Percentiles rank a stretch among this genome's conserved stretches.
These are phyloP conservation scores for Candida sp. DNA, from an alignment of 1,139 yeast species.

Conservation along the genomic window DNA sequence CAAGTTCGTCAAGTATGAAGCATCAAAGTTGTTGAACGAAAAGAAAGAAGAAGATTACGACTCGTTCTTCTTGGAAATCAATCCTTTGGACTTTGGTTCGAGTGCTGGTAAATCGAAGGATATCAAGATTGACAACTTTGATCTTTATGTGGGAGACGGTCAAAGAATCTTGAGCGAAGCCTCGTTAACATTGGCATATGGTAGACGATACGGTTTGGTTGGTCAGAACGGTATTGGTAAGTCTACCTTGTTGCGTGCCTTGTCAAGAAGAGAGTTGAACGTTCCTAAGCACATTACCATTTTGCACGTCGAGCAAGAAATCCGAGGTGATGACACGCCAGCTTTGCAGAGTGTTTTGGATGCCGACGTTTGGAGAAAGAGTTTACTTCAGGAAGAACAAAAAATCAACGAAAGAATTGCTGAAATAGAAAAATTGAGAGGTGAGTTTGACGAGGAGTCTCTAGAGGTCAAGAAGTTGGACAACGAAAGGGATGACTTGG, in stretches of 20 bases:
- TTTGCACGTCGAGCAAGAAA: slow-evolving; percentile 97
- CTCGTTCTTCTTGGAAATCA: slow-evolving; percentile 91
- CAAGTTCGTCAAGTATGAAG: slow-evolving; percentile 89
- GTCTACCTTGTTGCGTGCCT: slow-evolving; percentile 88
- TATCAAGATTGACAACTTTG: slow-evolving; percentile 91
- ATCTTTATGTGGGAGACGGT: slow-evolving; percentile 94
- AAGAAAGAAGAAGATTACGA: slow-evolving; percentile 79
- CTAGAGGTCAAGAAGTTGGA: slow-evolving; percentile 82
- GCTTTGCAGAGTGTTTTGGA: slow-evolving; percentile 95
- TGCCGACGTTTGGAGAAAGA: slow-evolving; percentile 99
- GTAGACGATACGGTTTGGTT: slow-evolving; percentile 95
- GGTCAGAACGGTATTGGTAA: slow-evolving; percentile 99
- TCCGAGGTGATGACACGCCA: slow-evolving; percentile 87
- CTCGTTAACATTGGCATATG: slow-evolving; percentile 83
- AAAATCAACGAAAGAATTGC: slow-evolving; percentile 74
- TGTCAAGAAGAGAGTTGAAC: slow-evolving; percentile 90
- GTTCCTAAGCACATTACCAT: slow-evolving; percentile 96
- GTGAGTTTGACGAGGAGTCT: slow-evolving; percentile 82
- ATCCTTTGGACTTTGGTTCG: slow-evolving; percentile 91
- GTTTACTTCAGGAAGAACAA: slow-evolving; percentile 74
- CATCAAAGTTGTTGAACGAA: slow-evolving; percentile 81
- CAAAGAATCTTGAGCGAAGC: slow-evolving; percentile 92
- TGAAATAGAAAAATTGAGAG: slow-evolving; percentile 72
- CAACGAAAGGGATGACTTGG: slow-evolving; percentile 88
- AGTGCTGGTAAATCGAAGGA: slow-evolving; percentile 96